Evolutionary conservation across 805 yeast genomes (phyloP), one percentile per base, ranked within the genome.

Genomic region (Candida parachauliodes): DNA sequence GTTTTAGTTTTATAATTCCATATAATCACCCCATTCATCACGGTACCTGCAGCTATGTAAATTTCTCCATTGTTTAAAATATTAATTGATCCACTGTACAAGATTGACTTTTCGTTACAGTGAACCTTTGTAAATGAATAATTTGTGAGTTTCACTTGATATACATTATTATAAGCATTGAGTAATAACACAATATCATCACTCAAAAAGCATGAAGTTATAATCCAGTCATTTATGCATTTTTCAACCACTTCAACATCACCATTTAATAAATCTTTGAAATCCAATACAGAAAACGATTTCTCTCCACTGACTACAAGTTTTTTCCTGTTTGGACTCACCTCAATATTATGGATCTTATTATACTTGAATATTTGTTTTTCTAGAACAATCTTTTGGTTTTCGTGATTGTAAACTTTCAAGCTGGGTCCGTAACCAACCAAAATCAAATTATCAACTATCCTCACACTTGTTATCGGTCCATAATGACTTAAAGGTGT

Each of bases 21-120:
- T 2, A 88, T 64, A 3, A 85, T 63, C 2, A 87, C 80, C 10
- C 97, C 96, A 33, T 82, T 81, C 81, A 89, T 80, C 2, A 91
- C 97, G 0, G 98, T 91, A 17, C 98, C 98, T 0, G 96, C 89
- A 19, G 88, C 88, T 10, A 88, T 70, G 4, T 74, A 54, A 0
- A 81, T 74, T 25, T 59, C 56, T 5, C 62, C 67, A 9, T 58
- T 54, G 2, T 57, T 41, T 12, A 74, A 47, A 1, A 72, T 72
- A 37, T 69, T 70, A 26, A 91, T 74, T 2, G 86, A 71, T 0
- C 98, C 98, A 5, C 96, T 86, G 55, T 93, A 93, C 24, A 93
- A 66, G 32, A 91, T 83, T 1, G 95, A 84, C 46, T 83, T 81
- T 59, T 87, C 94, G 14, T 73, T 72, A 50, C 81, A 76, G 17